phyloP scores from a whole-genome alignment of 345 rosid species.

The Corymbia maculata region DNA sequence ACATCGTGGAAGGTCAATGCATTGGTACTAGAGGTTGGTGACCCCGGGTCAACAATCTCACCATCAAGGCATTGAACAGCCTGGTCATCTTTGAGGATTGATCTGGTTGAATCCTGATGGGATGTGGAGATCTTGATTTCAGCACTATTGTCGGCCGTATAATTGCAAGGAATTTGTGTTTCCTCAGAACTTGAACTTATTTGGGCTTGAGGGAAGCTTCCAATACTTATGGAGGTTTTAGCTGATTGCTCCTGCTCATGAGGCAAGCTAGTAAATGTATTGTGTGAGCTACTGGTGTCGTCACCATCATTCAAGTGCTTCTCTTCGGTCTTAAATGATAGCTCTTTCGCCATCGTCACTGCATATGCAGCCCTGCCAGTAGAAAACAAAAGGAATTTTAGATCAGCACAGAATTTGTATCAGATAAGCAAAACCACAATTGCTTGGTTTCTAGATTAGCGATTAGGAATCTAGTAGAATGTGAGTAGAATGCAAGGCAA shows the following conservation, averaged over 20 bases:
- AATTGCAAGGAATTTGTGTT: conserved; percentile 28
- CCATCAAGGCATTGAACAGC: conserved; percentile 34
- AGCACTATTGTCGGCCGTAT: conserved; percentile 34
- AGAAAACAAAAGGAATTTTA: not conserved
- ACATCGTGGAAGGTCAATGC: conserved; percentile 29
- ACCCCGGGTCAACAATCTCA: conserved; percentile 35
- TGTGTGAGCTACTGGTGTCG: conserved; percentile 68
- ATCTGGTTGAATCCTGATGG: conserved; percentile 38
- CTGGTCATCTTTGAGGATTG: conserved; percentile 30
- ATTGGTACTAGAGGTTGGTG: conserved; percentile 45
- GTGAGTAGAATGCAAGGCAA: not conserved
- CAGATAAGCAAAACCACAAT: not conserved
- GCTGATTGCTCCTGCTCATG: conserved; percentile 72
- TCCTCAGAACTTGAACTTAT: conserved; percentile 87
- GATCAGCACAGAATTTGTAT: not conserved
- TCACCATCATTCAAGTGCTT: conserved; percentile 72
- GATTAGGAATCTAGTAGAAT: not conserved
- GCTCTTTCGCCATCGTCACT: conserved; percentile 74
- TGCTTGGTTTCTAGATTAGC: not conserved
- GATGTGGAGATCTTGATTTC: conserved; percentile 24
- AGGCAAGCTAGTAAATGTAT: conserved; percentile 79
- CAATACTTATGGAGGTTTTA: conserved; percentile 75
- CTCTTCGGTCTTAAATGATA: conserved; percentile 68
- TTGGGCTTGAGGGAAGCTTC: conserved; percentile 88
- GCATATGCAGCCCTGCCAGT: conserved; percentile 80